Evolutionary conservation across 495 filamentous ascomycete species (phyloP), one percentile per base, ranked within the genome.

Genomic region (Aspergillus ostianus): DNA sequence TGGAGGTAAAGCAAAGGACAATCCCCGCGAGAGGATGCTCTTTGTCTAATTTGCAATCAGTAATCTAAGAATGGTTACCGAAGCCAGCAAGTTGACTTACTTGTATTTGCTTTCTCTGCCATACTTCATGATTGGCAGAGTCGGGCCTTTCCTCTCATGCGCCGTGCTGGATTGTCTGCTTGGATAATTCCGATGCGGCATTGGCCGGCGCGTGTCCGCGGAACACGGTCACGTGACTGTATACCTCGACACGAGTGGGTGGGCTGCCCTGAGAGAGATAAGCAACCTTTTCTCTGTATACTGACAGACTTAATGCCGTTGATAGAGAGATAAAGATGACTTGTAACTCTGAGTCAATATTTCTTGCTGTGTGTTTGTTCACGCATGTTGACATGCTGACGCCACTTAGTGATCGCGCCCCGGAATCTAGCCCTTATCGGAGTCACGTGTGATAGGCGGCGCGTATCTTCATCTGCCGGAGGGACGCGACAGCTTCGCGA

Each of bases 1-100:
- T 87, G 29, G 88, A 90, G 21, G 94, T 98, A 73, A 92, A 97
- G 79, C 94, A 98, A 60, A 98, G 79, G 52, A 97, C 84, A 53
- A 91, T 85, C 54, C 92, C 91, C 57, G 77, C 76, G 61, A 98
- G 86, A 53, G 94, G 93, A 53, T 77, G 78, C 61, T 82, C 78
- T 65, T 75, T 80, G 71, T 81, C 79, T 81, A 62, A 47, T 45
- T 19, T 17, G 19, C 21, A 13, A 54, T 56, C 41, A 56, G 61
- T 62, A 52, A 64, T 18, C 20, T 12, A 44, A 13, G 48, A 17
- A 23, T 56, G 50, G 15, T 19, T 19, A 10, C 26, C 15, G 36
- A 17, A 45, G 3, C 10, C 44, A 9, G 46, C 23, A 26, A 21
- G 53, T 32, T 46, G 26, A 70, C 73, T 67, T 29, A 79, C 77